Conservation (phyloP, 2,329 filamentous ascomycete species). For the Arthroderma uncinatum region DNA sequence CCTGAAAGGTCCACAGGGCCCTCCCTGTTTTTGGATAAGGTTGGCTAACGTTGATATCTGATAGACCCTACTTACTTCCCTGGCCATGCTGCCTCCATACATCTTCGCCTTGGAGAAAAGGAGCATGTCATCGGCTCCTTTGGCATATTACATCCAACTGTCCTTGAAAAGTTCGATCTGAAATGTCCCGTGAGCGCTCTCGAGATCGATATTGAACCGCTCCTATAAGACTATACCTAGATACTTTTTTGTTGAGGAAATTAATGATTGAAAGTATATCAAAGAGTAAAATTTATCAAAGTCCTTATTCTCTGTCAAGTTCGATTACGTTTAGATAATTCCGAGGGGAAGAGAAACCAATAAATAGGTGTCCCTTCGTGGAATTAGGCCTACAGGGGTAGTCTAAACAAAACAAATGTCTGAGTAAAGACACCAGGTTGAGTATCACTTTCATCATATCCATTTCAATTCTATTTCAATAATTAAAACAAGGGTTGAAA, state of each 20-base stretch:
- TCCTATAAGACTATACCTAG: conserved; percentile 49
- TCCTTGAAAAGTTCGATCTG: conserved; percentile 86
- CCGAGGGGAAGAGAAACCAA: too few species aligned
- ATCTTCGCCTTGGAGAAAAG: conserved; percentile 63
- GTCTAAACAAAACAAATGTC: background rate
- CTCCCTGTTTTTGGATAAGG: background rate
- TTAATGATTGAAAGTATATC: background rate
- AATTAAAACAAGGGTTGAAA: background rate
- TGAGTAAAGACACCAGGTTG: background rate
- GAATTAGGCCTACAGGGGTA: background rate
- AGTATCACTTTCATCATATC: background rate
- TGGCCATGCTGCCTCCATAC: conserved; percentile 78
- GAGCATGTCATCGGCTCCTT: conserved; percentile 73
- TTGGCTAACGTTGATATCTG: background rate
- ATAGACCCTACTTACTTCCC: conserved; percentile 77
- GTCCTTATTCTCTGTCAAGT: background rate
- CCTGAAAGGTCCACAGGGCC: background rate
- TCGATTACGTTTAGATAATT: background rate
- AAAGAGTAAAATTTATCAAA: background rate
- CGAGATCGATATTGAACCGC: conserved; percentile 88
- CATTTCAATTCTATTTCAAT: conserved; percentile 6
- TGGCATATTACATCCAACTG: conserved; percentile 84
- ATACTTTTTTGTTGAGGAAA: background rate
- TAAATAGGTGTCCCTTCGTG: too few species aligned
- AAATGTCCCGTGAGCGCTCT: conserved; percentile 87